These are phyloP conservation scores for Aphanoascus verrucosus DNA, from an alignment of 2,329 filamentous ascomycete genomes.

Conservation along the genomic window DNA sequence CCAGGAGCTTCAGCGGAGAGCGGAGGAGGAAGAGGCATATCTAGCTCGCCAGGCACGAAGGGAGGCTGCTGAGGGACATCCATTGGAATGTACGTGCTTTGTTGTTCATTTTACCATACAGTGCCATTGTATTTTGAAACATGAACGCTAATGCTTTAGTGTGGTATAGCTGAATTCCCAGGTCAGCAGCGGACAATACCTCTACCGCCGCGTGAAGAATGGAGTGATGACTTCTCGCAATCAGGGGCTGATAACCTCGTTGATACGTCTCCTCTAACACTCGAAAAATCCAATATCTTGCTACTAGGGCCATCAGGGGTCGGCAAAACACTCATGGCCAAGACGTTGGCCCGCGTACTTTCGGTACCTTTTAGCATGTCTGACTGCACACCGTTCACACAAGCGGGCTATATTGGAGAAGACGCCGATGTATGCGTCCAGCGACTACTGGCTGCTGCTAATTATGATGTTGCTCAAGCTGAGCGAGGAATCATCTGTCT, in stretches of 20 bases:
- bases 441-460: constrained; percentile 75
- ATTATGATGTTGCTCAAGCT: constrained; percentile 73
- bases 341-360: constrained; percentile 82
- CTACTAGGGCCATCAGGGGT: constrained; percentile 87
- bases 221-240: constrained; percentile 19
- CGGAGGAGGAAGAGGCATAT: constrained; percentile 67
- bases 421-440: constrained; percentile 96
- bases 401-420: constrained; percentile 94
- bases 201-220: constrained; percentile 23
- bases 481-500: constrained; percentile 91
- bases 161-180: constrained; percentile 47
- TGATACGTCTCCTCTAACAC: constrained; percentile 53
- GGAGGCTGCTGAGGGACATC: constrained; percentile 59
- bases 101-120: neutral
- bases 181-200: constrained; percentile 48
- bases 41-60: constrained; percentile 60
- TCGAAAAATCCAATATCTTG: constrained; percentile 93
- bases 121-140: neutral
- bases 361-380: constrained; percentile 92
- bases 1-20: constrained; percentile 60
- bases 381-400: constrained; percentile 90
- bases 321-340: constrained; percentile 87
- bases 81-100: constrained; percentile 57
- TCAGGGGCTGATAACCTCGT: constrained; percentile 35
- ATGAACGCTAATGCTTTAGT: neutral